Evolutionary conservation across 805 yeast species (phyloP).

Genomic region (Candida sithepensis): DNA sequence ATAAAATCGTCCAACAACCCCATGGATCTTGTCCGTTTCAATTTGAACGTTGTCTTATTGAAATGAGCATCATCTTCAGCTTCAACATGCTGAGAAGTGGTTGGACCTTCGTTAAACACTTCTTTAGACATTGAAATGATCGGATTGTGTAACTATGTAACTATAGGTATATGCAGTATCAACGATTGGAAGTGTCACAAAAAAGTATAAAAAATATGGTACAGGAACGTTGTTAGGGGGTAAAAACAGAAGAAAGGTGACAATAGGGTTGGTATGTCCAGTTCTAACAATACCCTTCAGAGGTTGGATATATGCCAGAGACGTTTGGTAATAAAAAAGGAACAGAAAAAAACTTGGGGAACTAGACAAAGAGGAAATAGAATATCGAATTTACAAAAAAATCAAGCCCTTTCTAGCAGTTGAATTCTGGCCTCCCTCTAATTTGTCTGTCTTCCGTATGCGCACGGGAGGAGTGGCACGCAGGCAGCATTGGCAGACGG

Average conservation of each 20-base stretch:
- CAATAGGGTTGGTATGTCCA: too few species aligned
- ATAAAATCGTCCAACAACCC: conserved; percentile 70
- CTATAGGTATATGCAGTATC: neutral
- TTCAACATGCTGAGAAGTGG: conserved; percentile 63
- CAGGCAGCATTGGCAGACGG: neutral
- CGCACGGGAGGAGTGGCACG: neutral
- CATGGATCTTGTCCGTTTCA: conserved; percentile 79
- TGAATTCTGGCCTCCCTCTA: neutral
- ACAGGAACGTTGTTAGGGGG: neutral
- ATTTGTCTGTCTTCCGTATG: conserved; percentile 1
- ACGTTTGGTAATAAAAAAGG: neutral
- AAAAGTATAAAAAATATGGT: too few species aligned
- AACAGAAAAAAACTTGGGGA: neutral
- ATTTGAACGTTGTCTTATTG: conserved; percentile 62
- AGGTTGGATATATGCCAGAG: neutral
- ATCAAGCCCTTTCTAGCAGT: neutral
- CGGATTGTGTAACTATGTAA: neutral
- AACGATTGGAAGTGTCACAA: too few species aligned
- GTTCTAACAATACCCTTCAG: too few species aligned
- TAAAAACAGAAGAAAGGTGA: too few species aligned
- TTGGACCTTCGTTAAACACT: conserved; percentile 54
- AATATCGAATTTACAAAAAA: neutral
- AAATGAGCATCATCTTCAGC: conserved; percentile 72
- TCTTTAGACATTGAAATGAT: conserved; percentile 24
- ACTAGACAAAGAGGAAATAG: neutral